phyloP scores from a whole-genome alignment of 2,329 filamentous ascomycete genomes.

The Cucurbitaria berberidis region DNA sequence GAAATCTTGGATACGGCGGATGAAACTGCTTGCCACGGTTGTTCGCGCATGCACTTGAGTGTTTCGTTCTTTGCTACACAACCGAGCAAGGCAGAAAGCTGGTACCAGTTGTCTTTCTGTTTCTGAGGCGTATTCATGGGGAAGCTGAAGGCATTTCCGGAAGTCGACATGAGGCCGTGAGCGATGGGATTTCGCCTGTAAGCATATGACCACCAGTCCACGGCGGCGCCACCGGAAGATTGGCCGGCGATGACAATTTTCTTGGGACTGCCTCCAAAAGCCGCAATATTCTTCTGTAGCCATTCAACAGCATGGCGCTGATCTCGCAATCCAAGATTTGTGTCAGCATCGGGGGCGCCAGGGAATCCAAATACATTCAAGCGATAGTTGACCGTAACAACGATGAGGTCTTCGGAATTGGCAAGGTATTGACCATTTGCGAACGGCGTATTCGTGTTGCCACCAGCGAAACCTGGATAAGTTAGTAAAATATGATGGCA shows the following conservation, averaged over 20 bases:
- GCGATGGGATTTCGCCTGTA: conserved; percentile 56
- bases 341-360: conserved; percentile 30
- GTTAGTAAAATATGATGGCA: background rate
- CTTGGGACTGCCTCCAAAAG: conserved; percentile 57
- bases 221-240: conserved; percentile 53
- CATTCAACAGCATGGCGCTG: conserved; percentile 61
- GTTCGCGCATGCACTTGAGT: conserved; percentile 26
- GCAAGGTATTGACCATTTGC: conserved; percentile 48
- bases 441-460: conserved; percentile 46
- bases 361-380: conserved; percentile 48
- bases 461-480: conserved; percentile 40
- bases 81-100: conserved; percentile 17
- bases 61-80: conserved; percentile 14
- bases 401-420: conserved; percentile 48
- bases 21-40: conserved; percentile 14
- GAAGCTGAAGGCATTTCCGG: conserved; percentile 28
- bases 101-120: conserved; percentile 22
- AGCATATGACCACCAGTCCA: conserved; percentile 57
- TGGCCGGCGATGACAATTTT: conserved; percentile 57
- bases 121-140: conserved; percentile 20
- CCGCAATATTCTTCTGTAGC: conserved; percentile 57
- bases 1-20: conserved; percentile 14
- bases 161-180: conserved; percentile 52
- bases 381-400: conserved; percentile 52
- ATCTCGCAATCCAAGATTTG: conserved; percentile 61